Evolutionary conservation across 192 early-diverging fungal species (phyloP), one percentile per base, ranked within the genome.

Genomic region (Radiomyces spectabilis): DNA sequence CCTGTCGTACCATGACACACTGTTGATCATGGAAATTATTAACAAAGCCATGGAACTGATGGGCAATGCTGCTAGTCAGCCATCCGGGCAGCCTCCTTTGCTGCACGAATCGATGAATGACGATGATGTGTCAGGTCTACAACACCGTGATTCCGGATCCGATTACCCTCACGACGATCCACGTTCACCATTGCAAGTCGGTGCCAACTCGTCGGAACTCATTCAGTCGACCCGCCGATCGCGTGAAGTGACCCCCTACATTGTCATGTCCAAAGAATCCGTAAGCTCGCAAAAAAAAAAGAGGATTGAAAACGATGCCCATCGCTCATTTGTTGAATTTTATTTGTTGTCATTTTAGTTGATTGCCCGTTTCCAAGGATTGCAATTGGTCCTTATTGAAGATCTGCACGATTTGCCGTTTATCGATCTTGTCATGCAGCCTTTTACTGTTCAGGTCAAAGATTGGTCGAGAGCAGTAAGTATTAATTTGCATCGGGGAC

Each of bases 401-500:
- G 91, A 94, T 63, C 63, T 87, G 58, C 81, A 89, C 54, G 86
- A 91, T 22, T 57, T 92, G 42, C 92, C 89, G 2, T 83, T 91
- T 55, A 73, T 88, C 42, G 88, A 91, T 48, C 56, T 86, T 29
- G 71, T 70, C 24, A 41, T 93, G 9, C 76, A 84, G 9, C 77
- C 83, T 54, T 79, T 90, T 58, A 68, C 76, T 5, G 69, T 92
- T 42, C 76, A 82, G 18, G 69, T 81, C 6, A 60, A 77, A 0
- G 85, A 94, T 66, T 94, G 92, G 92, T 80, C 76, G 5, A 44
- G 53, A 29, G 57, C 44, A 2, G 63, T 65, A 65, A 51, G 40
- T 30, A 2, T 71, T 76, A 5, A 12, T 43, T 52, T n/a, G 15
- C 8, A 30, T 54, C 25, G 10, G 30, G 15, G 22, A n/a, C n/a